A percentile compares a stretch with the other conserved stretches of the same genome.
Conservation (phyloP, 1,139 yeast species). For the Candida glucosophila region DNA sequence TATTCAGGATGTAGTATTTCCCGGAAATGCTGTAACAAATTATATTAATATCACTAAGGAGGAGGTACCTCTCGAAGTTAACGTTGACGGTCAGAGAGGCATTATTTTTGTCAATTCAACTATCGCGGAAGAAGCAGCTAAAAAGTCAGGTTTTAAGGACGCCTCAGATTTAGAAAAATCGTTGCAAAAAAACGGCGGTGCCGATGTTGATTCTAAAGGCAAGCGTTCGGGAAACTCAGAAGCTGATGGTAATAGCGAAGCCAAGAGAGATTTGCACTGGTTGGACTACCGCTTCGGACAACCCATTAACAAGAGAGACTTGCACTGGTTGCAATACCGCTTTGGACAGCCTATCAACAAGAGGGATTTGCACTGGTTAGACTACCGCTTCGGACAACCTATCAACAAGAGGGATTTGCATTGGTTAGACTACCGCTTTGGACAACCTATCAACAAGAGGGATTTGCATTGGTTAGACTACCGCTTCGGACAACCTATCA, state of each 20-base stretch:
- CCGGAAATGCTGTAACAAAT: conserved; percentile 11
- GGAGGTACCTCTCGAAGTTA: conserved; percentile 9
- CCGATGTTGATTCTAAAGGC: conserved; percentile 2
- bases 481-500: conserved; percentile 5
- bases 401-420: conserved; percentile 8
- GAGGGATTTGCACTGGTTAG: conserved; percentile 9
- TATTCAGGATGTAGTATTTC: conserved; percentile 6
- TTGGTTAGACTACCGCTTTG: conserved; percentile 7
- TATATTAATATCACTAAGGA: conserved; percentile 8
- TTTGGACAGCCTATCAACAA: conserved; percentile 9
- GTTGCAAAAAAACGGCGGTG: no score
- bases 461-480: conserved; percentile 6
- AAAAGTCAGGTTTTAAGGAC: no score
- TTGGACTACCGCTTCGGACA: conserved; percentile 7
- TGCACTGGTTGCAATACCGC: conserved; percentile 10
- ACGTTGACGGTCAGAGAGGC: conserved; percentile 9
- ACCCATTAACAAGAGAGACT: conserved; percentile 7
- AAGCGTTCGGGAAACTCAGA: conserved; percentile 3
- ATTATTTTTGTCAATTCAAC: conserved; percentile 13
- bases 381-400: conserved; percentile 7
- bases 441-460: conserved; percentile 8
- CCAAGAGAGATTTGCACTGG: conserved; percentile 7
- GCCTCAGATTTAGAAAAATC: no score
- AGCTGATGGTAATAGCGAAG: conserved; percentile 4
- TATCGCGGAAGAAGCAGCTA: conserved; percentile 8